A percentile compares a stretch with the other conserved stretches of the same genome.
Evolutionary conservation across 2,329 filamentous ascomycete genomes (phyloP).

Genomic region (Seiridium cupressi): DNA sequence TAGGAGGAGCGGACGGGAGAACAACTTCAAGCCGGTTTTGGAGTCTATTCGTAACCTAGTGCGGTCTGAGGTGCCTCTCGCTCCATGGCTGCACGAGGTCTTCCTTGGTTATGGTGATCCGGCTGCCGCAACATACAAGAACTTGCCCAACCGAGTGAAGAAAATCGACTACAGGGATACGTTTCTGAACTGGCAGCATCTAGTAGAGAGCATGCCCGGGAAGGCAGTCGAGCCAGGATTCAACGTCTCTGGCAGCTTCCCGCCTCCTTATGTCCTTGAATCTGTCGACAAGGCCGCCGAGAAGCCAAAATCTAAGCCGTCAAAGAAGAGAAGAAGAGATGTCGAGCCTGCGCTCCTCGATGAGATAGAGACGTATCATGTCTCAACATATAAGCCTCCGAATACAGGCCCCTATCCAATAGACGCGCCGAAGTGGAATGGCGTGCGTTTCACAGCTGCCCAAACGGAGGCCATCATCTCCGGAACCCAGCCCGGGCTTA

Average conservation of each 20-base stretch:
- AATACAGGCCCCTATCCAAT: slow-evolving; percentile 89
- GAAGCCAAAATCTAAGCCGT: slow-evolving; percentile 53
- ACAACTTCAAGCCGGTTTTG: slow-evolving; percentile 93
- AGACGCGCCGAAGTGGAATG: slow-evolving; percentile 79
- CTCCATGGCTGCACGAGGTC: slow-evolving; percentile 92
- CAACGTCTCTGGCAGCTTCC: slow-evolving; percentile 70
- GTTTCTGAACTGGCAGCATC: slow-evolving; percentile 92
- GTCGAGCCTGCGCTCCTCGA: slow-evolving; percentile 64
- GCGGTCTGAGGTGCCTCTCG: slow-evolving; percentile 80
- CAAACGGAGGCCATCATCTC: slow-evolving; percentile 93
- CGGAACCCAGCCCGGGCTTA: slow-evolving; percentile 90
- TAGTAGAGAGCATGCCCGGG: slow-evolving; percentile 85
- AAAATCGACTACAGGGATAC: slow-evolving; percentile 91
- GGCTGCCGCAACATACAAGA: slow-evolving; percentile 80
- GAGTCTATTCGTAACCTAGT: slow-evolving; percentile 88
- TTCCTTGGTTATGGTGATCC: slow-evolving; percentile 98
- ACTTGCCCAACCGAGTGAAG: slow-evolving; percentile 73
- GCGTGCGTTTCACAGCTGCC: slow-evolving; percentile 82
- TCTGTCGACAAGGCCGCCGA: slow-evolving; percentile 54
- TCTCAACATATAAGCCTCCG: slow-evolving; percentile 85
- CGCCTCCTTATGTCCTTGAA: slow-evolving; percentile 84
- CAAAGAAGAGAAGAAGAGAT: slow-evolving; percentile 86
- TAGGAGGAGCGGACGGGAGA: slow-evolving; percentile 81
- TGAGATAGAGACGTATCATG: slow-evolving; percentile 68
- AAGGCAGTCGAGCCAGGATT: slow-evolving; percentile 79